Percentiles rank a stretch among this genome's conserved stretches.
Evolutionary conservation across 176 grass and related monocot genomes (phyloP).

Genomic region (Thalia dealbata): DNA sequence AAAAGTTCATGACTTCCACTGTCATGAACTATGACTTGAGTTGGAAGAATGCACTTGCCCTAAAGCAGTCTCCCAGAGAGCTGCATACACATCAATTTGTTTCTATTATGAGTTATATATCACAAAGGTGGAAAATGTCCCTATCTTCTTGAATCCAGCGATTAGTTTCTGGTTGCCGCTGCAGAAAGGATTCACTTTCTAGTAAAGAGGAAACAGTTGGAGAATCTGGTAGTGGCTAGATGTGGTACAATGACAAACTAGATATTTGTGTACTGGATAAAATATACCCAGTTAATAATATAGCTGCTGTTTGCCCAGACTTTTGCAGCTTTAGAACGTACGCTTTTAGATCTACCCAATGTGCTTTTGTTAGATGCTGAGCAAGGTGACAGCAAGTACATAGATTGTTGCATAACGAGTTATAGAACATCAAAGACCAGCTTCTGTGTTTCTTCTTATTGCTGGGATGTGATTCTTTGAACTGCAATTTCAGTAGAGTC

Average conservation of each 20-base stretch:
- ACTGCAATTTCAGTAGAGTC: no score
- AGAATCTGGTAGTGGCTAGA: slow-evolving; percentile 42
- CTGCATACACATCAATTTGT: slow-evolving; percentile 88
- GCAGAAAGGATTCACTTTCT: slow-evolving; percentile 58
- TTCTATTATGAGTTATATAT: slow-evolving; percentile 87
- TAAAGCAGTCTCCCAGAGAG: slow-evolving; percentile 72
- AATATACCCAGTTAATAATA: slow-evolving; percentile 82
- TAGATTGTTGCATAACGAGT: no score
- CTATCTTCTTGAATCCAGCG: slow-evolving; percentile 90
- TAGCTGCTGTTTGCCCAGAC: slow-evolving; percentile 93
- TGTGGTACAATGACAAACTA: slow-evolving; percentile 35
- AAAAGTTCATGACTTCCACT: slow-evolving; percentile 64
- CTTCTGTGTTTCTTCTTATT: no score
- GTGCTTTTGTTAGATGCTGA: slow-evolving; percentile 54
- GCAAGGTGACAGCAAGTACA: slow-evolving; percentile 60
- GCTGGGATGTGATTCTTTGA: no score
- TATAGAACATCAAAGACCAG: no score
- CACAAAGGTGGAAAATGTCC: slow-evolving; percentile 79
- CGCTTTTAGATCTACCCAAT: slow-evolving; percentile 83
- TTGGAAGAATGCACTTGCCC: slow-evolving; percentile 67
- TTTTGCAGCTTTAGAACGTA: slow-evolving; percentile 93
- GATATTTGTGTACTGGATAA: slow-evolving; percentile 50
- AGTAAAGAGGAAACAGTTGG: slow-evolving; percentile 48
- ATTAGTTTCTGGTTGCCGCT: slow-evolving; percentile 60
- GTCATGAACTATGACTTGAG: slow-evolving; percentile 47